phyloP scores from a whole-genome alignment of 257 asterid genomes.

The Craterostigma plantagineum region DNA sequence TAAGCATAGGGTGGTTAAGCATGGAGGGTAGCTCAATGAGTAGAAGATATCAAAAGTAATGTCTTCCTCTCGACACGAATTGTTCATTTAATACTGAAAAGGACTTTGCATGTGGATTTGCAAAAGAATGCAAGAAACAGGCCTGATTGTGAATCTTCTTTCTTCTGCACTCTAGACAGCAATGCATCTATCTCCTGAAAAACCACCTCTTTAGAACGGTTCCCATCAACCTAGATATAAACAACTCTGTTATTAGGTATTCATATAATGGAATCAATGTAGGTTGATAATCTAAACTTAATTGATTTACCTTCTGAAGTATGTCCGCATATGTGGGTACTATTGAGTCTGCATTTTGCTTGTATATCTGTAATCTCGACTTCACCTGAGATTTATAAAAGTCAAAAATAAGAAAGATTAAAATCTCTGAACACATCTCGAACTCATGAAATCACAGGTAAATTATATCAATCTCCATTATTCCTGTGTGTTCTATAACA shows the following conservation, averaged over 20 bases:
- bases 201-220: constrained; percentile 45
- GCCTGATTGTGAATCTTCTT: constrained; percentile 13
- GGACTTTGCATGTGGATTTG: constrained; percentile 22
- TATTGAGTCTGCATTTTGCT: constrained; percentile 57
- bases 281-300: constrained; percentile 6
- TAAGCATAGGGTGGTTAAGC: no score
- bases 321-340: constrained; percentile 37
- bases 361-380: constrained; percentile 66
- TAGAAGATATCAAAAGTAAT: no score
- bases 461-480: background rate
- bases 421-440: background rate
- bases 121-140: background rate
- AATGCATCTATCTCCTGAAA: constrained; percentile 55
- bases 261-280: constrained; percentile 6
- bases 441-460: background rate
- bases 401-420: constrained; percentile 7
- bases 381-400: constrained; percentile 36
- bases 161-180: constrained; percentile 27
- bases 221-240: constrained; percentile 59
- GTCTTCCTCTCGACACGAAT: no score
- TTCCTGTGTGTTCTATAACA: constrained; percentile 3
- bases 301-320: constrained; percentile 35
- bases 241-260: constrained; percentile 8
- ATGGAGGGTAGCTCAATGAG: background rate
- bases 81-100: background rate